phyloP scores from a whole-genome alignment of 371 early-diverging fungal genomes.

The Synchytrium microbalum region DNA sequence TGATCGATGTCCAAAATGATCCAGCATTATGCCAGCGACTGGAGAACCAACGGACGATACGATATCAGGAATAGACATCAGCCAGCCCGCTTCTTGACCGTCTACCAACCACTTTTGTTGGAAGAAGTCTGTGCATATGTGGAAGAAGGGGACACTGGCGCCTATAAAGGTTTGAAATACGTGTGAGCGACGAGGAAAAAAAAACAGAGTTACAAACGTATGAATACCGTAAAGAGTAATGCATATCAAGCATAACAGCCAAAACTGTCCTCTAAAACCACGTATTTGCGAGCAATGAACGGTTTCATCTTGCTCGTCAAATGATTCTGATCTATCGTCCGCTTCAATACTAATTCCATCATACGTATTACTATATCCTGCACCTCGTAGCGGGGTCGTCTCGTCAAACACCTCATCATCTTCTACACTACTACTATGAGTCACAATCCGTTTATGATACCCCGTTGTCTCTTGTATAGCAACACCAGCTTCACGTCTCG shows the following conservation, averaged over 20 bases:
- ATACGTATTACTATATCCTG: neutral
- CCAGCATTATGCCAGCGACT: constrained; percentile 44
- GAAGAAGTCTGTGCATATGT: constrained; percentile 39
- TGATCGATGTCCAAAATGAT: constrained; percentile 39
- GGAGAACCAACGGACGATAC: constrained; percentile 51
- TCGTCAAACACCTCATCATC: constrained; percentile 3
- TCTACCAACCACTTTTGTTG: constrained; percentile 47
- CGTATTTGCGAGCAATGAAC: constrained; percentile 26
- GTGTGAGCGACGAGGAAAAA: too few relatives aligned
- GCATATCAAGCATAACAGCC: constrained; percentile 28
- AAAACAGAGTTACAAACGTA: too few relatives aligned
- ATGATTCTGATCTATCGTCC: constrained; percentile 8
- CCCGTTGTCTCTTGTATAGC: neutral
- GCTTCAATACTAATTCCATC: neutral
- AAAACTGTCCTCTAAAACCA: constrained; percentile 25
- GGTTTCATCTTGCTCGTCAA: constrained; percentile 30
- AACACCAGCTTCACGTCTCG: constrained; percentile 19
- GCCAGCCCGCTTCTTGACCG: constrained; percentile 40
- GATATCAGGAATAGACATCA: constrained; percentile 52
- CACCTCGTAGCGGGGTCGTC: constrained; percentile 5
- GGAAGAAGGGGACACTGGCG: constrained; percentile 30
- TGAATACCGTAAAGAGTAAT: constrained; percentile 28
- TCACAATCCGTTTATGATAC: neutral
- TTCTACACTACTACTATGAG: neutral
- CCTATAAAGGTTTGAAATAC: constrained; percentile 6